phyloP scores from a whole-genome alignment of 106 monocot genomes.

The Agapanthus africanus region DNA sequence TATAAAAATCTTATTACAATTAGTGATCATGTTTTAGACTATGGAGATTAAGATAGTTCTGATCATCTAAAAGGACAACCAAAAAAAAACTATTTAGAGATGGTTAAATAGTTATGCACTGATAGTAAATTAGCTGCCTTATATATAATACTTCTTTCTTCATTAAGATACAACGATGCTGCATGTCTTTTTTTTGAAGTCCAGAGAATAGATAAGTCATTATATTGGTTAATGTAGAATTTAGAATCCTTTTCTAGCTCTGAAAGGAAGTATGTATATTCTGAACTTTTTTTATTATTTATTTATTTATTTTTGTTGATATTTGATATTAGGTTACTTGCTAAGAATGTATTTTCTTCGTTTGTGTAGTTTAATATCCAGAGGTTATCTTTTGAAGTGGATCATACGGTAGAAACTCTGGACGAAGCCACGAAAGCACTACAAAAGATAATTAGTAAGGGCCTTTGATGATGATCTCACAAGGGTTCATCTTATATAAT shows the following conservation, averaged over 20 bases:
- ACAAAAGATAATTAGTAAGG: slow-evolving; percentile 49
- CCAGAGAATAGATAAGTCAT: neutral
- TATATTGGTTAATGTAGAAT: neutral
- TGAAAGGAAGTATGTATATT: neutral
- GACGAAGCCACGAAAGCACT: slow-evolving; percentile 87
- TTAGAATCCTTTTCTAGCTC: neutral
- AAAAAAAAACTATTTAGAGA: no score
- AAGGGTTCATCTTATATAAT: no score
- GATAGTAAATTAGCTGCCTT: neutral
- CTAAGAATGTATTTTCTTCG: neutral
- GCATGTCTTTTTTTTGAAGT: neutral
- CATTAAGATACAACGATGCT: no score
- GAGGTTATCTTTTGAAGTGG: slow-evolving; percentile 77
- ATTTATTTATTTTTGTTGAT: no score
- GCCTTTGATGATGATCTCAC: neutral
- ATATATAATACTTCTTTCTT: no score
- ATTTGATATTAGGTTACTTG: neutral
- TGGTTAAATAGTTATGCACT: no score
- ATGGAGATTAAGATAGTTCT: no score
- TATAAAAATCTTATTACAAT: no score
- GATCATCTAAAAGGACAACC: no score
- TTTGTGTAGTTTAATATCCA: slow-evolving; percentile 88
- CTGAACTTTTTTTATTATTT: slow-evolving; percentile 7
- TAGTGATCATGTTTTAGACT: no score
- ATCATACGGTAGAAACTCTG: slow-evolving; percentile 67